Conservation (phyloP, 1,284 basidiomycete species). For the Cryptococcus amylolentus region DNA sequence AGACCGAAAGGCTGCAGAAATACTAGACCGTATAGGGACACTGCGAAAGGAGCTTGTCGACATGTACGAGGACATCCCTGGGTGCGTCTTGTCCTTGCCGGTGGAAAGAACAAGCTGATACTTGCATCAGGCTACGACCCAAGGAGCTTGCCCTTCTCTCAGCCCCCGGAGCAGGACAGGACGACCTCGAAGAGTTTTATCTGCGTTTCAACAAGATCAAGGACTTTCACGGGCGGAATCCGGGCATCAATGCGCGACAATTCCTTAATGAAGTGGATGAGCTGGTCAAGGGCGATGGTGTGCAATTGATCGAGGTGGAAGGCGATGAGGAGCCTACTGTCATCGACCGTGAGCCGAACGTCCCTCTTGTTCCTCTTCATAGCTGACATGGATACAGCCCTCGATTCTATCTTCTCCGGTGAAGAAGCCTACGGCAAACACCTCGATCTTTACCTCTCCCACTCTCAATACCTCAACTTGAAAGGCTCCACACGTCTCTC, state of each 20-base stretch:
- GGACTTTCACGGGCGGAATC: slow-evolving; percentile 94
- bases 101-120: not conserved
- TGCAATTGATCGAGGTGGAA: slow-evolving; percentile 55
- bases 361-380: not conserved
- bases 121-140: slow-evolving; percentile 49
- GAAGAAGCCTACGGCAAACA: slow-evolving; percentile 95
- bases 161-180: slow-evolving; percentile 54
- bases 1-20: slow-evolving; percentile 81
- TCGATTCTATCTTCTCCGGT: slow-evolving; percentile 86
- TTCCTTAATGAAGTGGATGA: slow-evolving; percentile 76
- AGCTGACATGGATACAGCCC: slow-evolving; percentile 55
- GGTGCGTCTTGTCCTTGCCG: slow-evolving; percentile 30
- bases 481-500: slow-evolving; percentile 75
- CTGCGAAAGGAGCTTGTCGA: slow-evolving; percentile 64
- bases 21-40: slow-evolving; percentile 74
- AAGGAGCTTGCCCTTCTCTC: slow-evolving; percentile 48
- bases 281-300: slow-evolving; percentile 54
- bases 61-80: slow-evolving; percentile 70
- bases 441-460: slow-evolving; percentile 85
- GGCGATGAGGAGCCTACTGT: slow-evolving; percentile 65
- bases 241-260: slow-evolving; percentile 73
- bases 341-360: slow-evolving; percentile 45
- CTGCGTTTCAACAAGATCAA: slow-evolving; percentile 86
- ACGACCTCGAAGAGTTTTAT: slow-evolving; percentile 91
- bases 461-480: slow-evolving; percentile 85